Evolutionary conservation across 257 asterid species (phyloP).

Genomic region (Nicotiana paniculata): DNA sequence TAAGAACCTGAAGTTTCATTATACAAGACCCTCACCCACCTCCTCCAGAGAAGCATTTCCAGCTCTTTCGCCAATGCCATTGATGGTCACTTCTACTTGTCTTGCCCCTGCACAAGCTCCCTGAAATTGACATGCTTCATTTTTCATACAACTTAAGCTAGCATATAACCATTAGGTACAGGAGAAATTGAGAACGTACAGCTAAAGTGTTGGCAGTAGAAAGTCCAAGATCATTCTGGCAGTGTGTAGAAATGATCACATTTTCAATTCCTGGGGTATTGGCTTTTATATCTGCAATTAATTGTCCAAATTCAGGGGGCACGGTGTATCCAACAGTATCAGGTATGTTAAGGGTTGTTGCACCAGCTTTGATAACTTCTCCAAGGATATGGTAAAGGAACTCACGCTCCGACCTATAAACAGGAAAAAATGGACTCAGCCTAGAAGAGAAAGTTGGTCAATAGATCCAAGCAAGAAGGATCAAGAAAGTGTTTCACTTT

Average conservation of each 20-base stretch:
- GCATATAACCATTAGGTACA: conserved; percentile 1
- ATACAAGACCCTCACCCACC: conserved; percentile 31
- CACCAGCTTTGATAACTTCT: conserved; percentile 91
- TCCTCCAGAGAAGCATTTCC: conserved; percentile 98
- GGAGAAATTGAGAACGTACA: conserved; percentile 29
- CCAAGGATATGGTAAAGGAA: conserved; percentile 84
- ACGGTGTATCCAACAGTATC: conserved; percentile 87
- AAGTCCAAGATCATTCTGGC: conserved; percentile 97
- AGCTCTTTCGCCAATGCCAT: conserved; percentile 98
- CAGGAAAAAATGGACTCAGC: not conserved
- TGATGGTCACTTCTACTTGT: conserved; percentile 90
- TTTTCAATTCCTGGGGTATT: conserved; percentile 83
- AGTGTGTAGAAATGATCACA: conserved; percentile 86
- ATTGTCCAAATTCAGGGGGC: conserved; percentile 70
- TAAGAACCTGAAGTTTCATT: not conserved
- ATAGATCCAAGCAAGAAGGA: not conserved
- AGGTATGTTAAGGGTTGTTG: conserved; percentile 93
- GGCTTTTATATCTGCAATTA: conserved; percentile 79
- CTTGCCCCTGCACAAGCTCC: conserved; percentile 96
- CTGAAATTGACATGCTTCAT: conserved; percentile 31
- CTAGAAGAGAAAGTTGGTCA: not conserved
- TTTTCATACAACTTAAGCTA: conserved; percentile 2
- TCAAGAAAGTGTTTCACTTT: not conserved
- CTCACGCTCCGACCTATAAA: conserved; percentile 61
- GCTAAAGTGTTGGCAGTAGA: conserved; percentile 83